Percentiles rank a stretch among this genome's conserved stretches.
These are phyloP conservation scores for Myrica gale DNA, from an alignment of 306 rosid genomes.

Conservation along the genomic window DNA sequence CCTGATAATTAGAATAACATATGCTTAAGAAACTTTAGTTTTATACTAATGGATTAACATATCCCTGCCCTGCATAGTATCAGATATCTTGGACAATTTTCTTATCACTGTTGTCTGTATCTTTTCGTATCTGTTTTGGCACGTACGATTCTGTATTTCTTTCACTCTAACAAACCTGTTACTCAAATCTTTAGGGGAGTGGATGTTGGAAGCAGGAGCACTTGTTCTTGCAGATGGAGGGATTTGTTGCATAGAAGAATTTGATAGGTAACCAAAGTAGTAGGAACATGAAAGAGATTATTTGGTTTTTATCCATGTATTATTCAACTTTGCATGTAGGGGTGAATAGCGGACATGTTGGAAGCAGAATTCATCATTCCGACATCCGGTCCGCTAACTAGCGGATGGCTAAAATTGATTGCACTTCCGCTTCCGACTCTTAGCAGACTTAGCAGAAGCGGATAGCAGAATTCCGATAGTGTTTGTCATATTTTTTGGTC, in stretches of 20 bases:
- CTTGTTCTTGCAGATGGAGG: conserved; percentile 99
- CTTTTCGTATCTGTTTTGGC: not conserved
- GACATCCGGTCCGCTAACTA: too few species aligned
- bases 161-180: not conserved
- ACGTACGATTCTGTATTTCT: not conserved
- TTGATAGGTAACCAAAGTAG: conserved; percentile 59
- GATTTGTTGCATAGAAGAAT: conserved; percentile 95
- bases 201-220: conserved; percentile 99
- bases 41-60: not conserved
- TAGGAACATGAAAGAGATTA: not conserved
- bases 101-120: not conserved
- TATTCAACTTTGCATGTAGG: not conserved
- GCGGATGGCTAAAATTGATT: too few species aligned
- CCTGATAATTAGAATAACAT: not conserved
- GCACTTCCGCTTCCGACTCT: too few species aligned
- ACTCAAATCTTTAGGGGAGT: conserved; percentile 62
- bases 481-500: too few species aligned
- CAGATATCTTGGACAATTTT: not conserved
- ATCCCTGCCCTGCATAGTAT: not conserved
- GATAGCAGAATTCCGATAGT: too few species aligned
- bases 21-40: not conserved
- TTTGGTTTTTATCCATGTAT: not conserved
- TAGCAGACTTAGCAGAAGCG: too few species aligned
- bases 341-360: too few species aligned
- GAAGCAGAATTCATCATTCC: too few species aligned